Base-by-base conservation (phyloP, 768 basidiomycete genomes). In the Tulasnella sp. region DNA sequence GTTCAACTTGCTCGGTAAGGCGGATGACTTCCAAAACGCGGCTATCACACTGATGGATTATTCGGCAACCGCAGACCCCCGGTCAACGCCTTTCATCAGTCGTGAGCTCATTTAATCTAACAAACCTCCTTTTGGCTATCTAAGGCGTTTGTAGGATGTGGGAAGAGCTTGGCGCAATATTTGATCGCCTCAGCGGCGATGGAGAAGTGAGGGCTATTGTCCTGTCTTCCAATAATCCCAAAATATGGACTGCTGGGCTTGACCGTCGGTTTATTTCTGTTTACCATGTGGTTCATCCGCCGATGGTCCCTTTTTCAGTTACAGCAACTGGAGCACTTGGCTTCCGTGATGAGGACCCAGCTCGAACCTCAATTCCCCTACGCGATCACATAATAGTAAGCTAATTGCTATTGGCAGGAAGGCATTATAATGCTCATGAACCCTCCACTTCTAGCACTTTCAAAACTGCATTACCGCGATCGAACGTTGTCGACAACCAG, bases 221-320 rank as follows among this genome's bases (percentile, higher is more conserved):
- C 0, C 86, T 97, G 0, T 91, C 92, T 0, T 95, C 94, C 0
- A 87, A 86, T 1, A 84, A 93, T 2, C 90, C 92, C 0, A 95
- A 93, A 84, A 85, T 91, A 5, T 97, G 96, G 84, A 93, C 93
- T 0, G 96, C 94, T 1, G 96, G 96, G 0, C 85, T 97, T 8
- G 96, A 97, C 84, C 84, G 96, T 94, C 82, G 82, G 90, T 83
- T n/a, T 46, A 40, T 18, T 42, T 42, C 75, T 12, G 3, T 34
- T 14, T 40, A 72, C 80, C 76, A 34, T 54, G n/a, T 46, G n/a
- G 20, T 64, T 40, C 2, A 50, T 16, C 48, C 18, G 37, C 76
- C 9, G 44, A 41, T 41, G 28, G 24, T 31, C 24, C 6, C 11
- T 69, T 14, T 69, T 37, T 37, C 80, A 74, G 54, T 77, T 48